A percentile compares a stretch with the other conserved stretches of the same genome.
These are phyloP conservation scores for Candida pseudoviswanathii DNA, from an alignment of 1,139 yeast genomes.

Conservation along the genomic window DNA sequence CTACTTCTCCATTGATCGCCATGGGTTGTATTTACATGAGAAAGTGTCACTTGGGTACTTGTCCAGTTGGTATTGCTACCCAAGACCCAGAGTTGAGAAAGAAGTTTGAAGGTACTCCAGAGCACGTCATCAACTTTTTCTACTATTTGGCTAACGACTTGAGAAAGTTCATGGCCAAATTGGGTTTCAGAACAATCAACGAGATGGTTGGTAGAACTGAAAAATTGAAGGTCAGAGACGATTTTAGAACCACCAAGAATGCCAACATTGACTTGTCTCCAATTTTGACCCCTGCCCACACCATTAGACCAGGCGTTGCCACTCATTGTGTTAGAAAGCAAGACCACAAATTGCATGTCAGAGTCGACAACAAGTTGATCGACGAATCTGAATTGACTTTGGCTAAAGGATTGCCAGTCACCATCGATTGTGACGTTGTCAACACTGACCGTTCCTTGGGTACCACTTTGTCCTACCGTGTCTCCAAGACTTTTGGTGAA, in stretches of 20 bases:
- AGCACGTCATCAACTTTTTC: slow-evolving; percentile 96
- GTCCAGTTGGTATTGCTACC: slow-evolving; percentile 99
- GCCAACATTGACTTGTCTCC: slow-evolving; percentile 91
- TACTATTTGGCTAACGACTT: slow-evolving; percentile 92
- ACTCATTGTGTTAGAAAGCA: slow-evolving; percentile 92
- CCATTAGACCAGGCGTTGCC: slow-evolving; percentile 97
- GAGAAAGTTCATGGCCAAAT: slow-evolving; percentile 87
- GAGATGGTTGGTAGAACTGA: slow-evolving; percentile 99
- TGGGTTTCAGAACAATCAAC: slow-evolving; percentile 93
- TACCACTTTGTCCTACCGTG: slow-evolving; percentile 89
- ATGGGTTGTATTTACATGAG: slow-evolving; percentile 98
- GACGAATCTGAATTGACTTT: slow-evolving; percentile 94
- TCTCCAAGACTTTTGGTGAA: slow-evolving; percentile 92
- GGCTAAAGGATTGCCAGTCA: slow-evolving; percentile 92
- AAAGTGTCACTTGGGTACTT: slow-evolving; percentile 88
- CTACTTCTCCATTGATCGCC: slow-evolving; percentile 95
- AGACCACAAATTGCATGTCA: slow-evolving; percentile 89
- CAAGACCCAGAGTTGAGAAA: slow-evolving; percentile 93
- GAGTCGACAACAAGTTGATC: slow-evolving; percentile 92
- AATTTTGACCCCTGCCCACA: slow-evolving; percentile 93
- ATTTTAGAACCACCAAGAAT: slow-evolving; percentile 84
- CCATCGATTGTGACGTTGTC: slow-evolving; percentile 88
- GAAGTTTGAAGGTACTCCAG: slow-evolving; percentile 96
- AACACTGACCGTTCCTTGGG: slow-evolving; percentile 98
- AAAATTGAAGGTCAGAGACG: slow-evolving; percentile 82